These are phyloP conservation scores for Bisporella sp. DNA, from an alignment of 2,329 filamentous ascomycete species.

Conservation along the genomic window DNA sequence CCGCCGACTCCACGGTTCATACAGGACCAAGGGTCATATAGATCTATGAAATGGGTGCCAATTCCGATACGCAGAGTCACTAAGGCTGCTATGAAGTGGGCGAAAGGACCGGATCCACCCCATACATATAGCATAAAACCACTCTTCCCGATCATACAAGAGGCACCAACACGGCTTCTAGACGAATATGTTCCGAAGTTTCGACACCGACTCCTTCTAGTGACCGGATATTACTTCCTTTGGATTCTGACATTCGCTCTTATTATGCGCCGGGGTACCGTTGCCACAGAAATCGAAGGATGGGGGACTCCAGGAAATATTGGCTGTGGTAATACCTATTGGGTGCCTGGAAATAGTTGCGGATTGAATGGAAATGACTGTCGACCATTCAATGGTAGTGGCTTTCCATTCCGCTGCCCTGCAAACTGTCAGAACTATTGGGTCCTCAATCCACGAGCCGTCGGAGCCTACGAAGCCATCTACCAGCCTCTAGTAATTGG, in stretches of 20 bases:
- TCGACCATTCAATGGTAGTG: conserved; percentile 64
- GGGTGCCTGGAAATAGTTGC: conserved; percentile 64
- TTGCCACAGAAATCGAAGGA: conserved; percentile 53
- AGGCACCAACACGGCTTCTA: conserved; percentile 56
- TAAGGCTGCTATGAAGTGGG: conserved; percentile 41
- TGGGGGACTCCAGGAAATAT: conserved; percentile 62
- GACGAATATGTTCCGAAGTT: conserved; percentile 54
- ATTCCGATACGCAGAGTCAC: conserved; percentile 43
- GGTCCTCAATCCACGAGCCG: conserved; percentile 65
- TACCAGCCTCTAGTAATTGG: conserved; percentile 63
- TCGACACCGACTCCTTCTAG: conserved; percentile 50
- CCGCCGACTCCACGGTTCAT: conserved; percentile 53
- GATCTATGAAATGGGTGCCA: conserved; percentile 49
- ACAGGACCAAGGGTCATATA: conserved; percentile 43
- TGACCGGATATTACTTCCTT: conserved; percentile 52
- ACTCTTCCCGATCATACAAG: conserved; percentile 59
- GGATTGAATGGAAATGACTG: conserved; percentile 69
- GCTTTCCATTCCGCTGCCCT: conserved; percentile 69
- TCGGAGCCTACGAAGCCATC: conserved; percentile 60
- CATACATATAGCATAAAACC: conserved; percentile 46
- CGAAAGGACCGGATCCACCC: conserved; percentile 48
- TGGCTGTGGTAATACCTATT: conserved; percentile 62
- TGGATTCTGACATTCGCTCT: conserved; percentile 67
- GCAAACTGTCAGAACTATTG: conserved; percentile 61
- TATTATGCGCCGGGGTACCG: conserved; percentile 57